Percentiles rank a stretch among this genome's conserved stretches.
Evolutionary conservation across 768 basidiomycete species (phyloP).

Genomic region (Hypholoma fasciculare): DNA sequence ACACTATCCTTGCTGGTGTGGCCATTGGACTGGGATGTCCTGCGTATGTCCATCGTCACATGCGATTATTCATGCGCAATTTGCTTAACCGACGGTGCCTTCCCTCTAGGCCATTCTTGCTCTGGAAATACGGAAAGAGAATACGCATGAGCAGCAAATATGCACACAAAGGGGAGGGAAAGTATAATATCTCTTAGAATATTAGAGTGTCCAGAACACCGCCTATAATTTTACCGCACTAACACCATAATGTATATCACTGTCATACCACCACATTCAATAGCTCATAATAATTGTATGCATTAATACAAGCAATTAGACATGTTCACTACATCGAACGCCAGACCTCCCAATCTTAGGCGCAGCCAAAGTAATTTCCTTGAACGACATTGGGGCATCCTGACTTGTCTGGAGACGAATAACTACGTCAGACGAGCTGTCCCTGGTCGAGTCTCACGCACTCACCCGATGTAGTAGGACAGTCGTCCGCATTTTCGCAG

Average conservation of each 20-base stretch:
- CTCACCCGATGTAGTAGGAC: conserved; percentile 50
- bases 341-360: background rate
- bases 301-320: too few species aligned
- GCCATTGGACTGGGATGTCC: conserved; percentile 65
- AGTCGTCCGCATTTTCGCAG: conserved; percentile 54
- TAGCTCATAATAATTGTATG: too few species aligned
- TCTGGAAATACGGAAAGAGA: conserved; percentile 34
- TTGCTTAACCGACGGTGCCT: background rate
- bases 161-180: conserved; percentile 26
- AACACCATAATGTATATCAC: too few species aligned
- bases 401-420: conserved; percentile 35
- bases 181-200: background rate
- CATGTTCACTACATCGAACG: too few species aligned
- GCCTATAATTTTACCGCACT: too few species aligned
- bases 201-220: too few species aligned
- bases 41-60: conserved; percentile 31
- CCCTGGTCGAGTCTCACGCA: background rate
- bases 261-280: too few species aligned
- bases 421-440: background rate
- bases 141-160: conserved; percentile 52
- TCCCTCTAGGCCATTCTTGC: conserved; percentile 30
- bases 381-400: conserved; percentile 54
- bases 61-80: too few species aligned
- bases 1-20: conserved; percentile 60
- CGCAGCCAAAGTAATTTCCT: conserved; percentile 57